Evolutionary conservation across 2,329 filamentous ascomycete genomes (phyloP).

Genomic region (Septoria linicola): DNA sequence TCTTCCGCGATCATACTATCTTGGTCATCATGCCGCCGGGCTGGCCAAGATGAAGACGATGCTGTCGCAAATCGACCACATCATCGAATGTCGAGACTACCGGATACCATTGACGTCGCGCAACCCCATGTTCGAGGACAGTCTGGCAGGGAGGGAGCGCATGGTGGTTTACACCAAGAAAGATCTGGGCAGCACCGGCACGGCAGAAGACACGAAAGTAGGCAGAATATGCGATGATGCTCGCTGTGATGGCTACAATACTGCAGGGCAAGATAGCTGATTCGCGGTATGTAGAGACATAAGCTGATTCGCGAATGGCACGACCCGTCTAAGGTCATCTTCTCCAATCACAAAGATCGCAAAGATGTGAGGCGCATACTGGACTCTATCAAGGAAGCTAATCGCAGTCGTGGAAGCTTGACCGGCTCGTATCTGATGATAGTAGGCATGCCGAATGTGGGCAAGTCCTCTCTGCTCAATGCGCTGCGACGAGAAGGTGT

Average conservation of each 20-base stretch:
- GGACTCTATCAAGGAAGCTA: slow-evolving; percentile 53
- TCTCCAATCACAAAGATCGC: slow-evolving; percentile 50
- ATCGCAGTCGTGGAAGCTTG: slow-evolving; percentile 57
- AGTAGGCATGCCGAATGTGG: slow-evolving; percentile 97
- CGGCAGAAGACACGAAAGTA: slow-evolving; percentile 34
- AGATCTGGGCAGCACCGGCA: slow-evolving; percentile 63
- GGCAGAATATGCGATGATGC: slow-evolving; percentile 13
- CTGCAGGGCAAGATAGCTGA: slow-evolving; percentile 22
- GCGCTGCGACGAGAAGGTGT: slow-evolving; percentile 70
- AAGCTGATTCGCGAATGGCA: slow-evolving; percentile 56
- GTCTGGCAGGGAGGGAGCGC: slow-evolving; percentile 68
- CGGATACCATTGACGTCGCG: slow-evolving; percentile 84
- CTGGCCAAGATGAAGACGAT: slow-evolving; percentile 78
- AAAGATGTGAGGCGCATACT: slow-evolving; percentile 50
- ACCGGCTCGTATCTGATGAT: slow-evolving; percentile 82
- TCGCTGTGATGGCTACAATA: too few species aligned
- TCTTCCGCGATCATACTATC: slow-evolving; percentile 85
- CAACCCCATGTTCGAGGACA: slow-evolving; percentile 84
- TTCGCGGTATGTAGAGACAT: slow-evolving; percentile 41
- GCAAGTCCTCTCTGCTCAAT: slow-evolving; percentile 94
- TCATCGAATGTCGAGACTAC: slow-evolving; percentile 94
- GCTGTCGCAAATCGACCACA: slow-evolving; percentile 76
- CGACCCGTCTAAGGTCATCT: slow-evolving; percentile 52
- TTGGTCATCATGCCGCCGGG: slow-evolving; percentile 86
- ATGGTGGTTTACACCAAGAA: slow-evolving; percentile 89